Percentiles rank a stretch among this genome's conserved stretches.
Conservation (phyloP, 163 green algal species). For the Prototheca stagnorum region DNA sequence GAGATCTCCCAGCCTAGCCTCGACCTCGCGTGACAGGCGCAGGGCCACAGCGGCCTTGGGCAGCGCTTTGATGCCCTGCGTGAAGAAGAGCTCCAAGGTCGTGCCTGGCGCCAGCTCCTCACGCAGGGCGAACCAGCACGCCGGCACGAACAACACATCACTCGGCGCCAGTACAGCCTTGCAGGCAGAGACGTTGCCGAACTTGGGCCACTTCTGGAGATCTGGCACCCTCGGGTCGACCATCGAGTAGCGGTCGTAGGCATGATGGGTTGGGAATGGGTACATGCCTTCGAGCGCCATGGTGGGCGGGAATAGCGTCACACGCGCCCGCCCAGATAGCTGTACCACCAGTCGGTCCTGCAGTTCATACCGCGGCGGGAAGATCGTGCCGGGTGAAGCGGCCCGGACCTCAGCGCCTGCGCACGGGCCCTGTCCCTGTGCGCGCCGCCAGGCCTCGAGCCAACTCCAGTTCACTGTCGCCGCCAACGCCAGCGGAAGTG, state of each 20-base stretch:
- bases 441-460: background rate
- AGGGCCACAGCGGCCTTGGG: slow-evolving; percentile 7
- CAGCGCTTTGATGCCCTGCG: slow-evolving; percentile 7
- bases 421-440: background rate
- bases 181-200: slow-evolving; percentile 9
- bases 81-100: slow-evolving; percentile 14
- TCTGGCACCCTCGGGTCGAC: slow-evolving; percentile 34
- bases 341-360: slow-evolving; percentile 27
- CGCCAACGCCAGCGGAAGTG: too few relatives aligned
- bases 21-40: slow-evolving; percentile 28
- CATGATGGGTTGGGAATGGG: slow-evolving; percentile 41
- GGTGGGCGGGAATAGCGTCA: slow-evolving; percentile 33
- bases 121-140: slow-evolving; percentile 23
- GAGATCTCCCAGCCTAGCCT: slow-evolving; percentile 23
- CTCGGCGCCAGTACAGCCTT: slow-evolving; percentile 26
- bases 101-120: slow-evolving; percentile 26
- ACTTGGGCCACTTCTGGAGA: slow-evolving; percentile 23
- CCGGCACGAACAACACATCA: slow-evolving; percentile 34
- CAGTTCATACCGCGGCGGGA: slow-evolving; percentile 19
- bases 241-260: slow-evolving; percentile 53
- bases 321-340: slow-evolving; percentile 23
- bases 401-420: background rate
- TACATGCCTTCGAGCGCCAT: slow-evolving; percentile 42
- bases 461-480: too few relatives aligned
- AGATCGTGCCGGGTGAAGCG: background rate